phyloP scores from a whole-genome alignment of 2,329 filamentous ascomycete genomes.

The Aaosphaeria arxii region DNA sequence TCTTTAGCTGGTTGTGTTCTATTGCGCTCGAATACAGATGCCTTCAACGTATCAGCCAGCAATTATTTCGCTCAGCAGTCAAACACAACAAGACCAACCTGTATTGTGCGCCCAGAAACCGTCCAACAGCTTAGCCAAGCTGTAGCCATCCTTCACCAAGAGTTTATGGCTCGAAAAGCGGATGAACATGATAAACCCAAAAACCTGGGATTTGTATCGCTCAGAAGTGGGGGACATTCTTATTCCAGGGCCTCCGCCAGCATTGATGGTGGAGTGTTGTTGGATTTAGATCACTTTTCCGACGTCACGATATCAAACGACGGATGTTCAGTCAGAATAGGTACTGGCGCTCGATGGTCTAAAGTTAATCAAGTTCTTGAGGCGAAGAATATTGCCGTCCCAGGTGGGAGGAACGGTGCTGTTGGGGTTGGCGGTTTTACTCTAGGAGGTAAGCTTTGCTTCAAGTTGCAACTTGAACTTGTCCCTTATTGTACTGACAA shows the following conservation, averaged over 20 bases:
- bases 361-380: conserved; percentile 15
- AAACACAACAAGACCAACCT: conserved; percentile 2
- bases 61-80: conserved; percentile 3
- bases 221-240: conserved; percentile 4
- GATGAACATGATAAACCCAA: neutral
- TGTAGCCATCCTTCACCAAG: conserved; percentile 3
- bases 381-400: conserved; percentile 11
- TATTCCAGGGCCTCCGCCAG: conserved; percentile 1
- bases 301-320: conserved; percentile 3
- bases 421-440: conserved; percentile 31
- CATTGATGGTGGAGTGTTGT: conserved; percentile 2
- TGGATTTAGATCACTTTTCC: conserved; percentile 4
- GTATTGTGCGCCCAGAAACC: conserved; percentile 2
- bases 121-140: conserved; percentile 3
- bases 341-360: conserved; percentile 17
- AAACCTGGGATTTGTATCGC: conserved; percentile 1
- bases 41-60: conserved; percentile 2
- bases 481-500: neutral
- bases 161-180: conserved; percentile 2
- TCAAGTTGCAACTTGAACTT: neutral
- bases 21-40: conserved; percentile 1
- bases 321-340: conserved; percentile 9
- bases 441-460: conserved; percentile 14
- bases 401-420: conserved; percentile 20
- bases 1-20: conserved; percentile 2